phyloP scores from a whole-genome alignment of 2,329 filamentous ascomycete species.

The Monosporascus ibericus region DNA sequence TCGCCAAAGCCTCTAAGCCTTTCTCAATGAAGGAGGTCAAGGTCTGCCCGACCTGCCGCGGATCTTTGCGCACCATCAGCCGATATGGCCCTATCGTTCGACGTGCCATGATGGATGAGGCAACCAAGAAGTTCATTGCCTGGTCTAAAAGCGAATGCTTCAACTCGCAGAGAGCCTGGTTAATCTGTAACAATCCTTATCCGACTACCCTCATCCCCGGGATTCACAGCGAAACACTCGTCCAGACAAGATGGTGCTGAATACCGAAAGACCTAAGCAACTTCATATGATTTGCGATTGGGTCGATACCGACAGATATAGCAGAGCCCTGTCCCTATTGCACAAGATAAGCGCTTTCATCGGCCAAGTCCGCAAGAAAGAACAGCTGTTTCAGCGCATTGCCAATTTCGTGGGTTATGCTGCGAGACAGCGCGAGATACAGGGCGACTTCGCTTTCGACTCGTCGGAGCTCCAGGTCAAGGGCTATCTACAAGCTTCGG shows the following conservation, averaged over 20 bases:
- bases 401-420: constrained; percentile 37
- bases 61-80: constrained; percentile 48
- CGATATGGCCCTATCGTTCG: constrained; percentile 59
- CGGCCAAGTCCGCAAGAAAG: constrained; percentile 31
- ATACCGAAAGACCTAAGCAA: constrained; percentile 9
- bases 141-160: constrained; percentile 40
- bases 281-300: constrained; percentile 11
- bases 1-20: constrained; percentile 33
- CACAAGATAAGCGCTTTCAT: constrained; percentile 12
- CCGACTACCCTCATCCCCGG: neutral
- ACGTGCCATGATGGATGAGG: constrained; percentile 54
- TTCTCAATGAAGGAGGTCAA: constrained; percentile 45
- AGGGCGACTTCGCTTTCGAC: constrained; percentile 28
- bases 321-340: constrained; percentile 14
- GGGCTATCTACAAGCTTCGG: constrained; percentile 33
- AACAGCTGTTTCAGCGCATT: constrained; percentile 44
- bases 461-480: constrained; percentile 30
- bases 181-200: constrained; percentile 7
- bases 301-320: constrained; percentile 16
- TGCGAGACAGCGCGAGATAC: constrained; percentile 21
- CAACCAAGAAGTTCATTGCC: constrained; percentile 58
- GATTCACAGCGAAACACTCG: neutral
- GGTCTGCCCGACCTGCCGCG: constrained; percentile 54
- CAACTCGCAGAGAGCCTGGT: constrained; percentile 30
- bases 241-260: constrained; percentile 1